Evolutionary conservation across 352 stramenopile genomes (phyloP).

Genomic region (Globisporangium cystogenes): DNA sequence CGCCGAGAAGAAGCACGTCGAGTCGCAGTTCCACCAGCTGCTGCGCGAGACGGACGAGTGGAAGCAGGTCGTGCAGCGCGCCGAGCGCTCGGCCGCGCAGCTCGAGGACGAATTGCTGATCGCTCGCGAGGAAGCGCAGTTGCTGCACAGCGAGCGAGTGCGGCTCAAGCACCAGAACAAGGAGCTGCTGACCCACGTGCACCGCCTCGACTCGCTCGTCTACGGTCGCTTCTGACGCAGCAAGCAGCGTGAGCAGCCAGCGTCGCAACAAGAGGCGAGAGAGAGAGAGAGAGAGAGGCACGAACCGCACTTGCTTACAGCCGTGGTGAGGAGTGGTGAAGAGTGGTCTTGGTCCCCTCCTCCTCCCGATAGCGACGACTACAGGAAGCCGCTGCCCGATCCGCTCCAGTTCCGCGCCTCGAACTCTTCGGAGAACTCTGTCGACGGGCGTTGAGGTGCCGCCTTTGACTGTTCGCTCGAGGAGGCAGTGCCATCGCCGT

Average conservation of each 20-base stretch:
- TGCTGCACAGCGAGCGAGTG: slow-evolving; percentile 47
- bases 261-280: background rate
- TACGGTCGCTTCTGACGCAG: slow-evolving; percentile 60
- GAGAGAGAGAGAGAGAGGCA: too few species aligned
- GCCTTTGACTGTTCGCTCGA: background rate
- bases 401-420: slow-evolving; percentile 37
- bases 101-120: slow-evolving; percentile 60
- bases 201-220: slow-evolving; percentile 69
- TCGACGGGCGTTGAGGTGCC: background rate
- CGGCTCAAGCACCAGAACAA: slow-evolving; percentile 69
- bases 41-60: slow-evolving; percentile 49
- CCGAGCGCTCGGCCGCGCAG: slow-evolving; percentile 36
- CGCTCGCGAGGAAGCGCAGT: slow-evolving; percentile 52
- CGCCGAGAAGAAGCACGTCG: slow-evolving; percentile 54
- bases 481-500: background rate
- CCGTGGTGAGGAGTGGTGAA: too few species aligned
- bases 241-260: background rate
- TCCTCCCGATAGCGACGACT: too few species aligned
- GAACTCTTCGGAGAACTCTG: slow-evolving; percentile 26
- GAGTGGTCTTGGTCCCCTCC: too few species aligned
- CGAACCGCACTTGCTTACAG: too few species aligned
- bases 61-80: slow-evolving; percentile 39
- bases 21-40: slow-evolving; percentile 34
- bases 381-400: slow-evolving; percentile 35
- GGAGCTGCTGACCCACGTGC: slow-evolving; percentile 63